Base-by-base conservation (phyloP, 1,284 basidiomycete genomes). In the Leccinum subrobustum region DNA sequence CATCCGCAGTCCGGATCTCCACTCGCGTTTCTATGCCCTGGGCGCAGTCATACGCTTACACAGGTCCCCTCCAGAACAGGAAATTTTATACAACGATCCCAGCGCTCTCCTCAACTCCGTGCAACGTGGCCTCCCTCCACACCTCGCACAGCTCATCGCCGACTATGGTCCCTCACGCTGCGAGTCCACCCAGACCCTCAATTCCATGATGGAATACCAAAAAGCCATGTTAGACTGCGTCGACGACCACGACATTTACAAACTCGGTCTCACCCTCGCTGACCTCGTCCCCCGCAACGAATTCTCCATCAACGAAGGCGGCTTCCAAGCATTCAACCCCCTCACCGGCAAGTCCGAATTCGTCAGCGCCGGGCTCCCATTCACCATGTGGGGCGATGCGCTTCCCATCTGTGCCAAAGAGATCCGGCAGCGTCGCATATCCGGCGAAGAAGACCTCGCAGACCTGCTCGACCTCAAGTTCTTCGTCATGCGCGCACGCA, bases 401-500 rank as follows among this genome's bases (percentile, higher is more conserved):
- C 73, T 88, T 7, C 84, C 86, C 6, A 68, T 76, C 31, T 84
- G 83, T 66, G 83, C 84, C 9, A 75, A 76, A 44, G 83, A 79
- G 12, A 78, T 87, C 52, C 79, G 83, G 16, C 74, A 68, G 20
- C 73, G 71, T 56, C 76, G 76, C n/a, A 71, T 66, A 8, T 62
- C 74, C 0, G 63, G 64, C 3, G 80, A 85, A 60, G 64, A 68
- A 12, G 82, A 85, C 64, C 64, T 77, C 18, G 86, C 85, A 0
- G 84, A 87, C 66, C 81, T 87, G 57, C 68, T 87, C 25, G 84
- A 87, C 31, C 80, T 87, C 72, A 87, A 87, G 67, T 82, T 73
- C 65, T 65, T 71, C 55, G 79, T 87, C 67, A 79, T 82, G 70
- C 76, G 74, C 58, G 73, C 75, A 31, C 77, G 77, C 29, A 73